phyloP scores from a whole-genome alignment of 306 rosid species.

The Carpinus viminea region DNA sequence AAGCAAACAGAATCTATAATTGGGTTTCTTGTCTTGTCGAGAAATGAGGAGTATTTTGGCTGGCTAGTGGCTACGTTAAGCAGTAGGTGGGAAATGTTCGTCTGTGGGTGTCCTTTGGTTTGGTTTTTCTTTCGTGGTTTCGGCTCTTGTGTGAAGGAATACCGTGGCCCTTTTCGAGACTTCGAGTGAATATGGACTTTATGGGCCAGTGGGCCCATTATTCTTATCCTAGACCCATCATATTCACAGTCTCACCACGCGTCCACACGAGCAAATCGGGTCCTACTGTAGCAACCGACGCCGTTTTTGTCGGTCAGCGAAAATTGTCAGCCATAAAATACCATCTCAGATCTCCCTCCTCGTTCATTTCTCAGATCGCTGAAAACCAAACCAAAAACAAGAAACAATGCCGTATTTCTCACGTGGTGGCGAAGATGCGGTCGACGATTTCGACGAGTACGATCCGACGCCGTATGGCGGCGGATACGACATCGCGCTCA shows the following conservation, averaged over 20 bases:
- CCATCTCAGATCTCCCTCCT: not conserved
- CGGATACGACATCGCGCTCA: conserved; percentile 52
- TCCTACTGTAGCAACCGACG: not conserved
- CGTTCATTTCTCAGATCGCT: not conserved
- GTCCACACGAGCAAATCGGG: not conserved
- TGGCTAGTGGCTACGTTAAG: not conserved
- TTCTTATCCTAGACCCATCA: no score
- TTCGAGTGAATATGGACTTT: no score
- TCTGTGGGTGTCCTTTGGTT: no score
- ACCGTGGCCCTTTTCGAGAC: no score
- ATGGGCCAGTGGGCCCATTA: no score
- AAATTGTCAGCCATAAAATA: not conserved
- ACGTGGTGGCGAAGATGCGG: conserved; percentile 3
- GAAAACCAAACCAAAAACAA: not conserved
- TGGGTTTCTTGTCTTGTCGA: not conserved
- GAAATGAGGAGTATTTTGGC: not conserved
- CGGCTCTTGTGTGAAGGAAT: no score
- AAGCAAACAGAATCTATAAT: not conserved
- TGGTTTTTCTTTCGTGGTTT: no score
- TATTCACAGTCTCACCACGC: not conserved
- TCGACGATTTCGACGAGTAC: conserved; percentile 44
- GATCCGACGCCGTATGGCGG: conserved; percentile 72
- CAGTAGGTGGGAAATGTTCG: not conserved
- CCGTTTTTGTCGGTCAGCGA: not conserved
- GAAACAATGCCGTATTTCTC: conserved; percentile 30